Percentiles rank a stretch among this genome's conserved stretches.
Evolutionary conservation across 2,329 filamentous ascomycete genomes (phyloP).

Genomic region (Neofusicoccum sp.): DNA sequence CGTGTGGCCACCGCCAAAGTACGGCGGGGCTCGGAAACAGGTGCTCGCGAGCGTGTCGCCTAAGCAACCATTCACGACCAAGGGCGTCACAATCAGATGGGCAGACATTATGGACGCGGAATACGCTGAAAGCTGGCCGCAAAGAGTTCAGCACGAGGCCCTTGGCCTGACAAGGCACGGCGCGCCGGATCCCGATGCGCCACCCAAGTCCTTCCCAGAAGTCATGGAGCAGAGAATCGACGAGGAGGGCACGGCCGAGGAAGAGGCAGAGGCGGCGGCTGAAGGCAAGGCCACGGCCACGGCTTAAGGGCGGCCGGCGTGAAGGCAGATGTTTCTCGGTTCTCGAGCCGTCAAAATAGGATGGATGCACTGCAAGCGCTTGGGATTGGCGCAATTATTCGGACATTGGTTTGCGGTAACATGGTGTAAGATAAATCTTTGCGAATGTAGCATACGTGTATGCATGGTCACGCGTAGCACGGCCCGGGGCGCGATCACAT

Average conservation of each 20-base stretch:
- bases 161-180: conserved; percentile 21
- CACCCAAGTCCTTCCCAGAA: background rate
- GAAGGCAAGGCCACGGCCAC: background rate
- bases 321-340: background rate
- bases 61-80: conserved; percentile 29
- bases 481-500: background rate
- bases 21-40: background rate
- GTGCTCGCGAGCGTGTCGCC: background rate
- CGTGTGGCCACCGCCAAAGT: background rate
- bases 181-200: background rate
- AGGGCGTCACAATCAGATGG: conserved; percentile 37
- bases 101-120: conserved; percentile 37
- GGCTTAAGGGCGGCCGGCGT: background rate
- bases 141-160: conserved; percentile 23
- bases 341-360: background rate
- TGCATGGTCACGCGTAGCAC: background rate
- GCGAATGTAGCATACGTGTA: background rate
- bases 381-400: too few relatives aligned
- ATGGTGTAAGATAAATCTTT: conserved; percentile 2
- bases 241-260: background rate
- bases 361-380: too few relatives aligned
- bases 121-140: conserved; percentile 28
- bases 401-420: too few relatives aligned
- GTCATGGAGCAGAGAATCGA: background rate
- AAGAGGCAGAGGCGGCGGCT: background rate